Conservation (phyloP, 148 eudicot genomes). For the Rhododendron kiyosumense region DNA sequence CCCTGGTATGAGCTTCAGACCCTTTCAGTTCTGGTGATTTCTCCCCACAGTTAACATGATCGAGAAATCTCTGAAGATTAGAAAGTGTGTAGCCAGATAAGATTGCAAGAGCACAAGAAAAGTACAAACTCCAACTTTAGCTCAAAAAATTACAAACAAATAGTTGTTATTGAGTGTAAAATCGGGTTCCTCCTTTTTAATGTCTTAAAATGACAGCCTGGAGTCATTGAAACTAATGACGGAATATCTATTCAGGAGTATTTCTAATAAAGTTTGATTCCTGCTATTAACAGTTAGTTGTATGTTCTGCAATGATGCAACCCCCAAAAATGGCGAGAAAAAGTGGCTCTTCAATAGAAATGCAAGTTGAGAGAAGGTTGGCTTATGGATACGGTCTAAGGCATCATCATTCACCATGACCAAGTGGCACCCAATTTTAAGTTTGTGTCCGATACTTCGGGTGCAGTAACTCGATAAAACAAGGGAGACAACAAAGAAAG, state of each 20-base stretch:
- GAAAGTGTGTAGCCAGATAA: not conserved
- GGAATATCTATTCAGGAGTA: not conserved
- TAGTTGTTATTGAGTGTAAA: not conserved
- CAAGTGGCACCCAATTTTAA: not conserved
- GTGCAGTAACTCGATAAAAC: not conserved
- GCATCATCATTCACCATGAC: not conserved
- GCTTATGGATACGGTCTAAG: not conserved
- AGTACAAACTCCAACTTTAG: not conserved
- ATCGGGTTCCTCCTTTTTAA: not conserved
- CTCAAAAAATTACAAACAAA: not conserved
- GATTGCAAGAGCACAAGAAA: not conserved
- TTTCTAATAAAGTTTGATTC: not conserved
- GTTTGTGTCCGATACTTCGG: not conserved
- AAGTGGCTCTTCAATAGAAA: not conserved
- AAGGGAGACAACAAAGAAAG: not conserved
- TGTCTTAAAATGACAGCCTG: not conserved
- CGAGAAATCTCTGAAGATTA: constrained; percentile 20
- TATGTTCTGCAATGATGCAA: not conserved
- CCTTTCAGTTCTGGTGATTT: constrained; percentile 14
- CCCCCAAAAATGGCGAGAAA: not conserved
- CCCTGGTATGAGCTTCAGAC: constrained; percentile 19
- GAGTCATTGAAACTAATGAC: too few relatives aligned
- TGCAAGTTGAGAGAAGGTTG: not conserved
- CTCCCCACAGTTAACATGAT: constrained; percentile 15
- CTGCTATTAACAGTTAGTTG: not conserved